phyloP scores from a whole-genome alignment of 1,139 yeast genomes.

The Pichia sp. region DNA sequence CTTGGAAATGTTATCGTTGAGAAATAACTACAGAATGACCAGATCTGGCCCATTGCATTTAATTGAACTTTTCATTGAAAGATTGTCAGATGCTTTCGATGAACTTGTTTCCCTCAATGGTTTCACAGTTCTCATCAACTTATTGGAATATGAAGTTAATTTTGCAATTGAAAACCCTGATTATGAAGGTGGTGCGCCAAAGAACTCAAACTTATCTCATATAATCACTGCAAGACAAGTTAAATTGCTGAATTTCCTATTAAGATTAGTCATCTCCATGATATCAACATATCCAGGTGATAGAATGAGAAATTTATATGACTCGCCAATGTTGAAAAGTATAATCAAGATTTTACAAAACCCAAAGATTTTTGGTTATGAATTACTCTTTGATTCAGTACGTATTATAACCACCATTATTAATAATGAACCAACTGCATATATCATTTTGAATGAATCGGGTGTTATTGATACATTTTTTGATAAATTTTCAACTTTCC shows the following conservation, averaged over 20 bases:
- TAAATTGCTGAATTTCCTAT: constrained; percentile 48
- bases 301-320: constrained; percentile 79
- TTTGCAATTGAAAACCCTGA: constrained; percentile 58
- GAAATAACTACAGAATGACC: constrained; percentile 53
- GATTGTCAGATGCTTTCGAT: constrained; percentile 47
- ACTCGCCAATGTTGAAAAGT: constrained; percentile 68
- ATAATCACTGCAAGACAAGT: constrained; percentile 65
- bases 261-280: constrained; percentile 64
- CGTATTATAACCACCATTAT: constrained; percentile 71
- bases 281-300: constrained; percentile 79
- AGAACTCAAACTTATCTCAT: constrained; percentile 53
- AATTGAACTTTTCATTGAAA: constrained; percentile 51
- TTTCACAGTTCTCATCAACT: constrained; percentile 56
- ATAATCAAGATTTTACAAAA: constrained; percentile 60
- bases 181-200: constrained; percentile 49
- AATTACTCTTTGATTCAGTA: constrained; percentile 61
- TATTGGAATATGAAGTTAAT: constrained; percentile 66
- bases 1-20: constrained; percentile 56
- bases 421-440: constrained; percentile 92
- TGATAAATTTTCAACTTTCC: constrained; percentile 48
- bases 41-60: constrained; percentile 67
- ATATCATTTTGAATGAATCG: constrained; percentile 76
- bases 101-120: constrained; percentile 71
- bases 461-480: constrained; percentile 67
- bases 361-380: constrained; percentile 65